phyloP scores from a whole-genome alignment of 164 flowering plant genomes.

The Magnolia officinalis region DNA sequence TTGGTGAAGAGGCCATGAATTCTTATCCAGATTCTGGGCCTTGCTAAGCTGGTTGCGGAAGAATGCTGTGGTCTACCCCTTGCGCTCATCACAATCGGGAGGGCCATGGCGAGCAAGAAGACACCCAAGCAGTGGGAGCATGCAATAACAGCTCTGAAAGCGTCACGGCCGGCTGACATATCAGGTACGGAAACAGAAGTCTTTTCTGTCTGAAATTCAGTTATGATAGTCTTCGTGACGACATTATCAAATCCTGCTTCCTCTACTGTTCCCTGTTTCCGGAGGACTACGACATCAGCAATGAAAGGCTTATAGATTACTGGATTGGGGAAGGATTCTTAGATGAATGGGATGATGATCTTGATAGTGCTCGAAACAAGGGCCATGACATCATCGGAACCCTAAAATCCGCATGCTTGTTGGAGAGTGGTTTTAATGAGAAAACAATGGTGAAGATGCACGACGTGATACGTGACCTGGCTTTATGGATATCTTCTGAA shows the following conservation, averaged over 20 bases:
- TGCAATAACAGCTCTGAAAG: slow-evolving; percentile 1
- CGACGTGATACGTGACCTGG: slow-evolving; percentile 12
- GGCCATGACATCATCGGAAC: slow-evolving; percentile 8
- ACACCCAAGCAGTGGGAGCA: slow-evolving; percentile 8
- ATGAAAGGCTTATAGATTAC: slow-evolving; percentile 3
- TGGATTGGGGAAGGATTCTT: slow-evolving; percentile 18
- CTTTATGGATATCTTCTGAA: slow-evolving; percentile 16
- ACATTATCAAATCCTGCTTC: slow-evolving; percentile 2
- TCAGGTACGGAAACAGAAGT: background rate
- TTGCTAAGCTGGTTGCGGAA: background rate
- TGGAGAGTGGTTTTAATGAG: slow-evolving; percentile 6
- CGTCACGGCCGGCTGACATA: background rate
- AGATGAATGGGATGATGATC: slow-evolving; percentile 2
- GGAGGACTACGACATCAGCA: slow-evolving; percentile 7
- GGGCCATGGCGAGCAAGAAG: slow-evolving; percentile 15
- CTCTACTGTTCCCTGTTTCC: slow-evolving; percentile 13
- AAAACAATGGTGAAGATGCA: slow-evolving; percentile 14
- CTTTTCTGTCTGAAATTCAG: slow-evolving; percentile 8
- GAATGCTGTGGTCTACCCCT: slow-evolving; percentile 13
- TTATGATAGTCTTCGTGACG: slow-evolving; percentile 8
- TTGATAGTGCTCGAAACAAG: slow-evolving; percentile 6
- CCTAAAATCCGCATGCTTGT: slow-evolving; percentile 15
- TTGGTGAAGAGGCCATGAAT: background rate
- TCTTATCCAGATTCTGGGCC: background rate
- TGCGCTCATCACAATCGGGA: slow-evolving; percentile 1